Percentiles rank a stretch among this genome's conserved stretches.
Conservation (phyloP, 768 basidiomycete species). For the Floccularia luteovirens region DNA sequence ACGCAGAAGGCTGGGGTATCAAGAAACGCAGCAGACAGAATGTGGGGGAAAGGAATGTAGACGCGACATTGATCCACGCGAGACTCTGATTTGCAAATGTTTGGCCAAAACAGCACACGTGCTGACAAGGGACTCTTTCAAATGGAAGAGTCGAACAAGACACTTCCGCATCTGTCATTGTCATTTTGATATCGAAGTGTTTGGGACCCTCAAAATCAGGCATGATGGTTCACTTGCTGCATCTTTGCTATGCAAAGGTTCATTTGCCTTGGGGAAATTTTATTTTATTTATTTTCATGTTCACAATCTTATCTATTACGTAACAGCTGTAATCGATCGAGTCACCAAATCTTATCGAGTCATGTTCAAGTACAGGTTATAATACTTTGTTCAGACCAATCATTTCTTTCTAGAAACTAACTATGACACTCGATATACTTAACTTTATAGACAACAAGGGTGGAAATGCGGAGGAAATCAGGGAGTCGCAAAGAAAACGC, state of each 20-base stretch:
- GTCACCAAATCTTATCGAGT: neutral
- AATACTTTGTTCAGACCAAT: neutral
- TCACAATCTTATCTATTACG: too few species aligned
- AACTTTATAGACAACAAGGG: conserved; percentile 84
- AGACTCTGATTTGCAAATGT: conserved; percentile 1
- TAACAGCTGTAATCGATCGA: too few species aligned
- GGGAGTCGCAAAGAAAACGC: conserved; percentile 89
- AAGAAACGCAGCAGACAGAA: neutral
- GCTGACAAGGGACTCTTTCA: too few species aligned
- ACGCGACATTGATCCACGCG: neutral
- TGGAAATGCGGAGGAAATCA: conserved; percentile 84
- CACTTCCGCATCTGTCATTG: too few species aligned
- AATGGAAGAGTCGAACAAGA: too few species aligned
- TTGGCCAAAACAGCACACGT: too few species aligned
- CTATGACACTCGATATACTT: conserved; percentile 78
- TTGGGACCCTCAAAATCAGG: too few species aligned
- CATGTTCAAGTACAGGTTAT: neutral
- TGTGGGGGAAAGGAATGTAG: conserved; percentile 3
- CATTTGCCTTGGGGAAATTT: too few species aligned
- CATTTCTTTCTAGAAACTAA: neutral
- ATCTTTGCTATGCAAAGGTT: too few species aligned
- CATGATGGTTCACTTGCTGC: too few species aligned
- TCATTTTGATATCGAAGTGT: too few species aligned
- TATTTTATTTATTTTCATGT: too few species aligned
- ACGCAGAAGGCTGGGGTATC: neutral